These are phyloP conservation scores for Gossypium thurberi DNA, from an alignment of 345 rosid genomes.

Conservation along the genomic window DNA sequence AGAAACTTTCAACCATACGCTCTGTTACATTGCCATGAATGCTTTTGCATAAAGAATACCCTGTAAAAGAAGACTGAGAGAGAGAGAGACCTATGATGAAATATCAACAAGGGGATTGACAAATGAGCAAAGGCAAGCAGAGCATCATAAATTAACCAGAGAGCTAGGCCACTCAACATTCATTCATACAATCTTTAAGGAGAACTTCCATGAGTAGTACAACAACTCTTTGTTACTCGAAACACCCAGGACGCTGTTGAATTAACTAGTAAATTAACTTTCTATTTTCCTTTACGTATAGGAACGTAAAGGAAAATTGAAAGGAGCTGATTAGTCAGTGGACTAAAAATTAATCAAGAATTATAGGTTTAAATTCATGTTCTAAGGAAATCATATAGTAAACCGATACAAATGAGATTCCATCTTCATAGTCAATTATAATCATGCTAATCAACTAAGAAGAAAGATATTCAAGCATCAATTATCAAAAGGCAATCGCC, in stretches of 20 bases:
- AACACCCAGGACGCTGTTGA: neutral
- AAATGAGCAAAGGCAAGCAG: neutral
- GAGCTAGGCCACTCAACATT: neutral
- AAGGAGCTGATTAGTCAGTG: neutral
- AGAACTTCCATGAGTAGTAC: neutral
- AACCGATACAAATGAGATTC: neutral
- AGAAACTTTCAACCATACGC: neutral
- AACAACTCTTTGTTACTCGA: neutral
- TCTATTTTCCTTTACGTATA: neutral
- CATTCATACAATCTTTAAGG: neutral
- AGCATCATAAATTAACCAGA: neutral
- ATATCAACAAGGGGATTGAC: neutral
- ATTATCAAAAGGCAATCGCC: neutral
- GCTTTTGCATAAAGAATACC: neutral
- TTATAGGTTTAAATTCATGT: neutral
- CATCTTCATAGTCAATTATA: neutral
- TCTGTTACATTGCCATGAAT: neutral
- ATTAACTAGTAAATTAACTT: neutral
- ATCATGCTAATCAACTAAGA: conserved; percentile 5
- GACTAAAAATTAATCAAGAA: neutral
- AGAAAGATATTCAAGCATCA: neutral
- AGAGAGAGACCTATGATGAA: neutral
- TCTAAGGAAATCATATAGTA: neutral
- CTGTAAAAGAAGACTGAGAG: neutral
- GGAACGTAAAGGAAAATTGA: neutral